phyloP scores from a whole-genome alignment of 805 yeast genomes.

The Kodamaea laetipori region DNA sequence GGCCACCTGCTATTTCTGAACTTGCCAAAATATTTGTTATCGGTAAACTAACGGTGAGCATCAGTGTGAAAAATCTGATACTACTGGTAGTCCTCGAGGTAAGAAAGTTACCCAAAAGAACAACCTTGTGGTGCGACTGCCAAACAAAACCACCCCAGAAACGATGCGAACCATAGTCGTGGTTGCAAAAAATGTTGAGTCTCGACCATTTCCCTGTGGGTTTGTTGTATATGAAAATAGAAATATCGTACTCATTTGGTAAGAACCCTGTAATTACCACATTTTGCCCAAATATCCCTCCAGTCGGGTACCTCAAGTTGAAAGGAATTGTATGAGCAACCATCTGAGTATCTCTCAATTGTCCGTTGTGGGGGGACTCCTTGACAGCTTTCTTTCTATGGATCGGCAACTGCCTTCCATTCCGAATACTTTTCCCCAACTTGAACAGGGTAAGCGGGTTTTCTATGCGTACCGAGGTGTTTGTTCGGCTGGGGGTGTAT shows the following conservation, averaged over 20 bases:
- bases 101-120: constrained; percentile 57
- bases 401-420: constrained; percentile 34
- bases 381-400: constrained; percentile 25
- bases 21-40: constrained; percentile 52
- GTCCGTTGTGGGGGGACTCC: background rate
- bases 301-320: constrained; percentile 55
- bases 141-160: constrained; percentile 72
- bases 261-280: constrained; percentile 62
- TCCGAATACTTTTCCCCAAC: constrained; percentile 34
- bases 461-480: constrained; percentile 12
- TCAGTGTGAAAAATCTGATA: constrained; percentile 48
- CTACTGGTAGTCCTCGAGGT: constrained; percentile 49
- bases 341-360: constrained; percentile 3
- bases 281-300: constrained; percentile 68
- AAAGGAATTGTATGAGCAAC: constrained; percentile 41
- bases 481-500: constrained; percentile 32
- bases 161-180: constrained; percentile 55
- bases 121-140: constrained; percentile 75
- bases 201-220: constrained; percentile 66
- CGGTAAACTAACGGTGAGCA: constrained; percentile 56
- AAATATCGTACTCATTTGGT: constrained; percentile 49
- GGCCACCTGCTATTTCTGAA: constrained; percentile 40
- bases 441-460: constrained; percentile 41
- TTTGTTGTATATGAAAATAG: constrained; percentile 51
- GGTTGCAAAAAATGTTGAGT: constrained; percentile 54